A percentile compares a stretch with the other conserved stretches of the same genome.
Conservation (phyloP, 306 rosid genomes). For the Vigna trinervia region DNA sequence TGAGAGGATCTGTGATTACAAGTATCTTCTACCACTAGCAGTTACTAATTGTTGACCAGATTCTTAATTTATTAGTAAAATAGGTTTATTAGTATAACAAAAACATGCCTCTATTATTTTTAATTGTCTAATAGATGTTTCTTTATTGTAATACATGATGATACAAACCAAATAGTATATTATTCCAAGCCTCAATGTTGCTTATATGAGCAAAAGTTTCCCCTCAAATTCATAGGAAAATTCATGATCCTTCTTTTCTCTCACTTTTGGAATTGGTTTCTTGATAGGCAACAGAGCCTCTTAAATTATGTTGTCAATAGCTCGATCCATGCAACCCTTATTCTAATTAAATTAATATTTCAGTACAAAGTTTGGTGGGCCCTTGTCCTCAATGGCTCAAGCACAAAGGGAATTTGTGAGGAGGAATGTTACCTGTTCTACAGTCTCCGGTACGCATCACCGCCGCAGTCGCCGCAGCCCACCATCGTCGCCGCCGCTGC, state of each 20-base stretch:
- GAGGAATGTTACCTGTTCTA: background rate
- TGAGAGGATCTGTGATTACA: conserved; percentile 11
- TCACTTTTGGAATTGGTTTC: conserved; percentile 29
- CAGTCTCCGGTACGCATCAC: no score
- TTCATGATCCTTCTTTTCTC: conserved; percentile 4
- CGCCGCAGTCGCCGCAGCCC: no score
- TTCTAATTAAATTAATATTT: conserved; percentile 11
- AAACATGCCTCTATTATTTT: no score
- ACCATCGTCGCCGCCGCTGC: no score
- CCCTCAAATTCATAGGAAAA: conserved; percentile 30
- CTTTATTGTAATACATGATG: background rate
- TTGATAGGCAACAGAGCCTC: background rate
- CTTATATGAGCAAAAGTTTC: conserved; percentile 16
- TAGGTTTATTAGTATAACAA: background rate
- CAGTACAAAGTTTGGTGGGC: conserved; percentile 6
- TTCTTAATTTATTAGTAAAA: background rate
- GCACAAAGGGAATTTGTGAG: conserved; percentile 15
- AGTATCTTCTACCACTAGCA: background rate
- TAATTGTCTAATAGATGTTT: background rate
- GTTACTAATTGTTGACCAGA: conserved; percentile 21
- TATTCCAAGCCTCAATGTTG: conserved; percentile 4
- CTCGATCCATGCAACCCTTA: conserved; percentile 6
- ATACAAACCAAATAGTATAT: conserved; percentile 18
- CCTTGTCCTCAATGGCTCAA: conserved; percentile 1
- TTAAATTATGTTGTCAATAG: conserved; percentile 1